Conservation (phyloP, 2,329 filamentous ascomycete genomes). For the Cylindrodendrum hubeiense region DNA sequence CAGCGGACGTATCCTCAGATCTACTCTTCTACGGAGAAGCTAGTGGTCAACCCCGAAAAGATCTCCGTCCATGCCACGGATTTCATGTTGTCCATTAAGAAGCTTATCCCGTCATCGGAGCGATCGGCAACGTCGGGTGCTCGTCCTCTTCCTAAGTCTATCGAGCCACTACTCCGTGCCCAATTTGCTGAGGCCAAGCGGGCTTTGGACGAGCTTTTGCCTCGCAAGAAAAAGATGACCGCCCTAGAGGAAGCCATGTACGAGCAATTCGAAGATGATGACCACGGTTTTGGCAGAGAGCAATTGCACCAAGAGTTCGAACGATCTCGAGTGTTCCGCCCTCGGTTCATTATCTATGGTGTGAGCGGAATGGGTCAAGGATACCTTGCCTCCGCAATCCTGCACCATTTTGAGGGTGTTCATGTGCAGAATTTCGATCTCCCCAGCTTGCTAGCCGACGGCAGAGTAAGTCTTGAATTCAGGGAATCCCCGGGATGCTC, state of each 20-base stretch:
- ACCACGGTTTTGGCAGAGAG: conserved; percentile 88
- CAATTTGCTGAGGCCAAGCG: conserved; percentile 78
- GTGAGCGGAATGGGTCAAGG: conserved; percentile 91
- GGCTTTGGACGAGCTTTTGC: conserved; percentile 81
- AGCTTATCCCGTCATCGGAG: conserved; percentile 95
- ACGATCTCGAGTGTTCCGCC: conserved; percentile 87
- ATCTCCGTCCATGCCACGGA: conserved; percentile 93
- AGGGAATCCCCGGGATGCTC: background rate
- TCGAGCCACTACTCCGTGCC: conserved; percentile 84
- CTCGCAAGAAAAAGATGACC: conserved; percentile 86
- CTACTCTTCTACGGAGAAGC: conserved; percentile 89
- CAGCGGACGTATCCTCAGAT: conserved; percentile 97
- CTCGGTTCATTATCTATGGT: conserved; percentile 87
- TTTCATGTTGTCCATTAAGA: conserved; percentile 97
- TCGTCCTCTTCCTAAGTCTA: conserved; percentile 79
- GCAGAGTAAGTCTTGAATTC: conserved; percentile 68
- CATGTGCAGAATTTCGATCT: conserved; percentile 97
- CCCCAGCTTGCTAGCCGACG: conserved; percentile 86
- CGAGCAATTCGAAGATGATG: conserved; percentile 85
- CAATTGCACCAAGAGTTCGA: conserved; percentile 84
- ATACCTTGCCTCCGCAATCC: conserved; percentile 85
- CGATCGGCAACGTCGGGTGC: conserved; percentile 88
- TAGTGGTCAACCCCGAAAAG: conserved; percentile 85
- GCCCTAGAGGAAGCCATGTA: conserved; percentile 95
- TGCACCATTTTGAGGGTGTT: conserved; percentile 92